These are phyloP conservation scores for Apiotrichum montevideense DNA, from an alignment of 1,284 basidiomycete genomes.

Conservation along the genomic window DNA sequence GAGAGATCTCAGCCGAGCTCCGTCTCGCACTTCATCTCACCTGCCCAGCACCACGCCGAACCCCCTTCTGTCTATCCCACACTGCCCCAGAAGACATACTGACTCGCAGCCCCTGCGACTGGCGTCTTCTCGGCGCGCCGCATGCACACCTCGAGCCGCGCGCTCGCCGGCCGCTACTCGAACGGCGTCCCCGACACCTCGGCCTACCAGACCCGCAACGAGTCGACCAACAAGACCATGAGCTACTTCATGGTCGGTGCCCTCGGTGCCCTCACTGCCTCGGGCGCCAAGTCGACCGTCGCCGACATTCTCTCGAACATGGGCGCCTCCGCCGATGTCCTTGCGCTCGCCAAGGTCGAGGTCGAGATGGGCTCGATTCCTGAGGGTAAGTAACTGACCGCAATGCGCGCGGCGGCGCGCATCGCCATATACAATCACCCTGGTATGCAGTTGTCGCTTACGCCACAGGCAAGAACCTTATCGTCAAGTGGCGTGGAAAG, in stretches of 20 bases:
- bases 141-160: constrained; percentile 54
- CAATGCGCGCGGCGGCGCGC: constrained; percentile 23
- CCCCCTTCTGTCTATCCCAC: background rate
- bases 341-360: constrained; percentile 97
- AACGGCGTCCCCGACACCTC: constrained; percentile 82
- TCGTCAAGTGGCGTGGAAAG: constrained; percentile 99
- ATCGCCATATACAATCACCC: too few species aligned
- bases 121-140: constrained; percentile 53
- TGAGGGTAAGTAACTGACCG: constrained; percentile 66
- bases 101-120: constrained; percentile 46
- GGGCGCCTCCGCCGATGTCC: constrained; percentile 94
- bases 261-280: constrained; percentile 87
- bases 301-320: constrained; percentile 93
- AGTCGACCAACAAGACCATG: constrained; percentile 71
- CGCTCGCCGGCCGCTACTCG: constrained; percentile 36
- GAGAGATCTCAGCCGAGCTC: too few species aligned
- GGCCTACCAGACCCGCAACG: constrained; percentile 65
- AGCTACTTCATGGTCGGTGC: constrained; percentile 98
- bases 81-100: too few species aligned
- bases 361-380: constrained; percentile 86
- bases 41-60: background rate
- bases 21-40: too few species aligned
- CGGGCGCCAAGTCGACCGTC: constrained; percentile 87
- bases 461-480: constrained; percentile 52
- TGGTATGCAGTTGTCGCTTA: background rate